Percentiles rank a stretch among this genome's conserved stretches.
phyloP scores from a whole-genome alignment of 805 yeast genomes.

The Pichia ethanolica region DNA sequence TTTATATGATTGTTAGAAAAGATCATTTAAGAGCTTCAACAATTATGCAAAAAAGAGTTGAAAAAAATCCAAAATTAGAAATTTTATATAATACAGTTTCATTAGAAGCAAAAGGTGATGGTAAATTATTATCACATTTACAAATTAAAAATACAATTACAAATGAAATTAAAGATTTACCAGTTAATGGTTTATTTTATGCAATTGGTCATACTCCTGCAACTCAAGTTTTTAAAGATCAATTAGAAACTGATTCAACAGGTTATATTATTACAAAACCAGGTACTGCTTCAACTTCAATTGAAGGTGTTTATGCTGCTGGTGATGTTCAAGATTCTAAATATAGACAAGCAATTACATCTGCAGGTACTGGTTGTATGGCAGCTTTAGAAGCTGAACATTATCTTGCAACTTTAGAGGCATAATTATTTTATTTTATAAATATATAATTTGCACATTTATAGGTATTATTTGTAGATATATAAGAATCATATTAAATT shows the following conservation, averaged over 20 bases:
- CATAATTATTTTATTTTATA: background rate
- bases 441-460: too few species aligned
- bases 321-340: conserved; percentile 97
- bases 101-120: conserved; percentile 88
- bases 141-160: conserved; percentile 65
- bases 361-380: conserved; percentile 99
- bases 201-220: conserved; percentile 98
- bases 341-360: conserved; percentile 97
- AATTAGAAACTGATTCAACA: conserved; percentile 73
- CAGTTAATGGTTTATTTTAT: conserved; percentile 88
- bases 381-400: conserved; percentile 95
- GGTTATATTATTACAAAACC: conserved; percentile 89
- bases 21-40: conserved; percentile 91
- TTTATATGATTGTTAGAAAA: conserved; percentile 86
- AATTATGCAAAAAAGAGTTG: conserved; percentile 93
- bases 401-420: conserved; percentile 52
- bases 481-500: too few species aligned
- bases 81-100: conserved; percentile 81
- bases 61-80: conserved; percentile 80
- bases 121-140: conserved; percentile 65
- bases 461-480: too few species aligned
- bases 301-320: conserved; percentile 93
- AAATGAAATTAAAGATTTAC: conserved; percentile 58
- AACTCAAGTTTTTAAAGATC: conserved; percentile 69
- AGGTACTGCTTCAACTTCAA: conserved; percentile 79